These are phyloP conservation scores for Saccharomycopsis selenospora DNA, from an alignment of 805 yeast species.

Conservation along the genomic window DNA sequence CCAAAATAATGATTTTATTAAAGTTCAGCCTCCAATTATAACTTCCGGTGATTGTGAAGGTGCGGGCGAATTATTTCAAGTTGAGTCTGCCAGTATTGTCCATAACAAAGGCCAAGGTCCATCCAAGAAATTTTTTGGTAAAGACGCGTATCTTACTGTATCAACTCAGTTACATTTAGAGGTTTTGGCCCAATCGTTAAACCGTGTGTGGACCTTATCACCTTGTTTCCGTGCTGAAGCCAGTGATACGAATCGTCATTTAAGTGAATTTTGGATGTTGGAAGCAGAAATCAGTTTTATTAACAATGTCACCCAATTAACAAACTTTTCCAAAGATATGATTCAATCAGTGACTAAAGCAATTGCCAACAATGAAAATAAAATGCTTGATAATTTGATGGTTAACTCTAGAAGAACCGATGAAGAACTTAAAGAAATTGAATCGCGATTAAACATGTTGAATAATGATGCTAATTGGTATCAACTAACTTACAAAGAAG, in stretches of 20 bases:
- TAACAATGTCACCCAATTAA: slow-evolving; percentile 49
- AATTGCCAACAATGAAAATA: slow-evolving; percentile 26
- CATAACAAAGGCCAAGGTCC: slow-evolving; percentile 19
- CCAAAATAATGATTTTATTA: slow-evolving; percentile 45
- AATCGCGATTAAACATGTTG: slow-evolving; percentile 55
- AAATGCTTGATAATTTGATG: slow-evolving; percentile 23
- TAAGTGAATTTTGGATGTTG: slow-evolving; percentile 96
- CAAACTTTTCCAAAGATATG: slow-evolving; percentile 64
- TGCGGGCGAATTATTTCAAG: slow-evolving; percentile 81
- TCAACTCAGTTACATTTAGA: slow-evolving; percentile 91
- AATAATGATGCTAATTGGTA: slow-evolving; percentile 42
- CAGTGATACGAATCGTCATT: slow-evolving; percentile 84
- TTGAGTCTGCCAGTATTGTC: slow-evolving; percentile 36
- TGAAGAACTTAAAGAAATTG: slow-evolving; percentile 32
- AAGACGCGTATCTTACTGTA: slow-evolving; percentile 69
- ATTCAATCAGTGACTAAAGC: slow-evolving; percentile 41
- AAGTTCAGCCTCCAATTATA: slow-evolving; percentile 78
- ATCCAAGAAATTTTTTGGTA: slow-evolving; percentile 49
- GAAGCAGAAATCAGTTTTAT: slow-evolving; percentile 83
- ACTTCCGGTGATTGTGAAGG: slow-evolving; percentile 96
- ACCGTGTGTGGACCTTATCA: slow-evolving; percentile 78
- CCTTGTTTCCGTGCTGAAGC: slow-evolving; percentile 95
- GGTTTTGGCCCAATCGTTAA: slow-evolving; percentile 62
- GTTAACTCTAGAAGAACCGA: slow-evolving; percentile 32
- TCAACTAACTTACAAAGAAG: slow-evolving; percentile 62